These are phyloP conservation scores for Populus hybrid DNA, from an alignment of 441 rosid species.

Conservation along the genomic window DNA sequence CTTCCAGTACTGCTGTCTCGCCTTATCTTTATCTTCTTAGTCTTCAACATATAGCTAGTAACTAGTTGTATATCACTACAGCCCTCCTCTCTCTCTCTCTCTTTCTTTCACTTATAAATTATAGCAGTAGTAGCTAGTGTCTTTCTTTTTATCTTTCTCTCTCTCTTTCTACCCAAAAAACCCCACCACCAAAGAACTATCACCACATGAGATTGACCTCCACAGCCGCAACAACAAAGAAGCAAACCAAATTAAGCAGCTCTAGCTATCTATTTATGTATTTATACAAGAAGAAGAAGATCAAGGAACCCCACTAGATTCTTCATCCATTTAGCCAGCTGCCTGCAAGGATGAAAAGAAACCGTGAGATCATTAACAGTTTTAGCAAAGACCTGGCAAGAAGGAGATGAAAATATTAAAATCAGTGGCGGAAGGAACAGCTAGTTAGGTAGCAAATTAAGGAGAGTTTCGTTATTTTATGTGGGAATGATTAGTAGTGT, in stretches of 20 bases:
- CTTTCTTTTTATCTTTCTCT: conserved; percentile 9
- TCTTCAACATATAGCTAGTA: conserved; percentile 60
- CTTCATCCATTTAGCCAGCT: conserved; percentile 44
- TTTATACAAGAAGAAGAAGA: conserved; percentile 11
- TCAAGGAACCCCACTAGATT: conserved; percentile 32
- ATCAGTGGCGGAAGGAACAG: neutral
- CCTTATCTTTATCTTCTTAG: conserved; percentile 58
- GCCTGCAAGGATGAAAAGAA: conserved; percentile 25
- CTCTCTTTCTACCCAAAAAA: conserved; percentile 13
- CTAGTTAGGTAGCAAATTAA: neutral
- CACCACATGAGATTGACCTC: conserved; percentile 1
- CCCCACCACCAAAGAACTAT: conserved; percentile 24
- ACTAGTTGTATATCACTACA: conserved; percentile 21
- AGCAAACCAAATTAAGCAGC: conserved; percentile 6
- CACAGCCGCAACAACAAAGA: conserved; percentile 6
- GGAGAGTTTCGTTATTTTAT: conserved; percentile 57
- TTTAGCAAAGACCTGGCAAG: conserved; percentile 25
- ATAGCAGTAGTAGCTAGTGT: neutral
- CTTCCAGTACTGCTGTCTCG: neutral
- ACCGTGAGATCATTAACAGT: conserved; percentile 3
- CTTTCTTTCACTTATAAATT: neutral
- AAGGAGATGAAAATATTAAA: neutral
- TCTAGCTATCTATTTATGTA: neutral
- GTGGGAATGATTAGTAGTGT: conserved; percentile 38
- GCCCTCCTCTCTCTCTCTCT: conserved; percentile 2